Conservation (phyloP, 192 early-diverging fungal genomes). For the Coemansia sp. region DNA sequence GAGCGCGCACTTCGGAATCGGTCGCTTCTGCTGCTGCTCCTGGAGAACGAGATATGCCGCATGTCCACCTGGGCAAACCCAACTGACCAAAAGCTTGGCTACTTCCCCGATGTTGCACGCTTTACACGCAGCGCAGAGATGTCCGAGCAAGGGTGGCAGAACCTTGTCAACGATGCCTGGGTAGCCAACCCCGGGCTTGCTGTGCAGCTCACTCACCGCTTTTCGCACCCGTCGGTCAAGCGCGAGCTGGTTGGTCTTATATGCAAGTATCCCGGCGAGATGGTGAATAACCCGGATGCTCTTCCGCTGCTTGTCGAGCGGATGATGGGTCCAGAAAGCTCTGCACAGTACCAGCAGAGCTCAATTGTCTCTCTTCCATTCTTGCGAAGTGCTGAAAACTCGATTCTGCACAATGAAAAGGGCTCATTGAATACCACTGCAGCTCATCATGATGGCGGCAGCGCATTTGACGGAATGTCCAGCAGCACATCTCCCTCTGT, state of each 20-base stretch:
- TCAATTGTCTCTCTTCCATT: background rate
- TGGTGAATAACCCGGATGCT: slow-evolving; percentile 71
- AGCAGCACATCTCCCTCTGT: slow-evolving; percentile 11
- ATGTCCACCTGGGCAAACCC: slow-evolving; percentile 84
- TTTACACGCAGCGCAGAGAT: slow-evolving; percentile 40
- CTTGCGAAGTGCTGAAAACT: background rate
- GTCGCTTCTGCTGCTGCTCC: slow-evolving; percentile 71
- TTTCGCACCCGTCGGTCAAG: slow-evolving; percentile 68
- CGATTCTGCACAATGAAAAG: background rate
- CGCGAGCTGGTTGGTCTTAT: slow-evolving; percentile 67
- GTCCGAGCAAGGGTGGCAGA: slow-evolving; percentile 72
- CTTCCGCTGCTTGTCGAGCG: slow-evolving; percentile 73
- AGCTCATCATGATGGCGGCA: background rate
- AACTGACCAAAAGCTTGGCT: slow-evolving; percentile 50
- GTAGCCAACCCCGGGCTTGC: slow-evolving; percentile 77
- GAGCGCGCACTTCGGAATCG: slow-evolving; percentile 33
- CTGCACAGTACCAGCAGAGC: background rate
- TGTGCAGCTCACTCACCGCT: slow-evolving; percentile 73
- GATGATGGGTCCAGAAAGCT: background rate
- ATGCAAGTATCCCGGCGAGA: slow-evolving; percentile 62
- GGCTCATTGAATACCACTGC: background rate
- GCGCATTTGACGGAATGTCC: slow-evolving; percentile 36
- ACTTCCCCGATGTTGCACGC: slow-evolving; percentile 37
- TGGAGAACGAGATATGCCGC: slow-evolving; percentile 86
- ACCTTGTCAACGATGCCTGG: slow-evolving; percentile 81